Base-by-base conservation (phyloP, 2,329 filamentous ascomycete species). In the Coleophoma eucalyptorum region DNA sequence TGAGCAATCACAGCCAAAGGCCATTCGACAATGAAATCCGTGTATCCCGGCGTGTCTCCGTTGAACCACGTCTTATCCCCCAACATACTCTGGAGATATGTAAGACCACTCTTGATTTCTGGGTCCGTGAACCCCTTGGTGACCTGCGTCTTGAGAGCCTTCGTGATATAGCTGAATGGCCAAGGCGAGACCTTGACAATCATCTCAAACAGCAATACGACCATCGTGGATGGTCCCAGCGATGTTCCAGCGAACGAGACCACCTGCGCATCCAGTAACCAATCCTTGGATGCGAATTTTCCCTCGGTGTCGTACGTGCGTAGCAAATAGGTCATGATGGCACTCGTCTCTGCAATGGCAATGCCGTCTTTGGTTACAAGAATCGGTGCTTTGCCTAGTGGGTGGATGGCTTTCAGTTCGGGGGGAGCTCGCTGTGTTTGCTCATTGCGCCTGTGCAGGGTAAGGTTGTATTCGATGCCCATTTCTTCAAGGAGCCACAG, bases 301-400 rank as follows among this genome's bases (percentile, higher is more conserved):
- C 60, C 58, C 3, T 42, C 35, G 1, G 51, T 59, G 48, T 68
- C 66, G 52, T 66, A 67, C 15, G 58, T 65, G 3, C 58, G 51
- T 26, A 69, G 58, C 13, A 69, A 55, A 50, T 68, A 68, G 16
- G 58, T 58, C 1, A 57, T 55, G 19, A 69, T 66, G 13, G 62
- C 61, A 18, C 58, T 48, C n/a, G 57, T 58, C 51, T 69, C 67
- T n/a, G 61, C 55, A 34, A 69, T 57, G 6, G 57, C 48, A 26
- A 58, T 49, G 2, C 60, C 62, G 34, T 62, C 60, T n/a, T 54
- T 51, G 19, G 64, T 63, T 38, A 64, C 57, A 57, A 97, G 72
- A 42, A 90, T 72, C 0, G 92, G 92, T 1, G 89, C 90, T 66
- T 95, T 96, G 57, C 92, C 92, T 3, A 96, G 76, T 0, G 89